Evolutionary conservation across 192 early-diverging fungal genomes (phyloP).

Genomic region (Backusella circina): DNA sequence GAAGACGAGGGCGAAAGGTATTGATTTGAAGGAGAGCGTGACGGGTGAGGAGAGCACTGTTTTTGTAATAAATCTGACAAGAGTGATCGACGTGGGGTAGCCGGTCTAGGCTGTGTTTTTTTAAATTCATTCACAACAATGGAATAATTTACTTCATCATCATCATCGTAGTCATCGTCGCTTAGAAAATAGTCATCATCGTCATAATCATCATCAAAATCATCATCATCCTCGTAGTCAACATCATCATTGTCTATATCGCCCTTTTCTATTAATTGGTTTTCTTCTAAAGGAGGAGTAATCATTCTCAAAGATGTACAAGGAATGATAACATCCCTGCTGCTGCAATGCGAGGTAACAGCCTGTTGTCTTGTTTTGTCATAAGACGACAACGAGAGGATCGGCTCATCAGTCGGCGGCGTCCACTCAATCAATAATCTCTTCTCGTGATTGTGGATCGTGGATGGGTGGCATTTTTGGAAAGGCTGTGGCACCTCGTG

Average conservation of each 20-base stretch:
- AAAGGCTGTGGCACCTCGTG: slow-evolving; percentile 10
- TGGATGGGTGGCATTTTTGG: slow-evolving; percentile 1
- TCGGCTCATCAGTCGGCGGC: slow-evolving; percentile 1
- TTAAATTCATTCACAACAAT: slow-evolving; percentile 1
- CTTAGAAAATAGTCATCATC: neutral
- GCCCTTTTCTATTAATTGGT: neutral
- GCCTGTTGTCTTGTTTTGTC: neutral
- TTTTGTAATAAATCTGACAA: slow-evolving; percentile 7
- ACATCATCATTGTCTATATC: neutral
- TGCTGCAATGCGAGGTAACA: neutral
- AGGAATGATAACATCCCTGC: neutral
- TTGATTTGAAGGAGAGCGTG: neutral
- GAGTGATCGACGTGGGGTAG: slow-evolving; percentile 2
- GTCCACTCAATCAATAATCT: neutral
- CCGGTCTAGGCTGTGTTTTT: slow-evolving; percentile 1
- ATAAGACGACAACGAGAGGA: neutral
- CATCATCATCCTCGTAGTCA: neutral
- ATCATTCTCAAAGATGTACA: neutral
- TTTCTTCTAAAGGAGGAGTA: neutral
- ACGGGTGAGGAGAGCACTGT: neutral
- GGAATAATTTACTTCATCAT: neutral
- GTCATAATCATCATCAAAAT: slow-evolving; percentile 1
- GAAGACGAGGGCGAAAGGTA: neutral
- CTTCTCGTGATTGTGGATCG: slow-evolving; percentile 4
- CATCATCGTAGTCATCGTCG: neutral